Evolutionary conservation across 495 filamentous ascomycete species (phyloP).

Genomic region (Daldinia caldariorum): DNA sequence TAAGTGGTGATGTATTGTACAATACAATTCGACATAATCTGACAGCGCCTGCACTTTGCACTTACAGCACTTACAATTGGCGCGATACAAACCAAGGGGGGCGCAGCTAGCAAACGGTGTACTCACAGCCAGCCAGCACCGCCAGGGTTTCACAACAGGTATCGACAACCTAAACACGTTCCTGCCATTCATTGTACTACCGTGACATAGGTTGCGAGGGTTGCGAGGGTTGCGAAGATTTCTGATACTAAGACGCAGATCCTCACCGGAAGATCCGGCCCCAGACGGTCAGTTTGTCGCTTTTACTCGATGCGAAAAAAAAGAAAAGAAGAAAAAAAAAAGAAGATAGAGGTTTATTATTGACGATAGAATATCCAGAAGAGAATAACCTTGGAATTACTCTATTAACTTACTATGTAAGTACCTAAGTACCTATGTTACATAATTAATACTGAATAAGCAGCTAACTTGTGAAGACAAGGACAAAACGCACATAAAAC

Average conservation of each 20-base stretch:
- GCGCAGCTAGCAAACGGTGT: conserved; percentile 38
- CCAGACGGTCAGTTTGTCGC: conserved; percentile 24
- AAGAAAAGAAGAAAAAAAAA: no score
- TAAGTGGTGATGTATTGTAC: no score
- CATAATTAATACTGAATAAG: no score
- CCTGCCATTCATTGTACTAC: conserved; percentile 33
- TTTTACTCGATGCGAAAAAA: neutral
- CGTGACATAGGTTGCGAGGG: conserved; percentile 15
- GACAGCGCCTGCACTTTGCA: conserved; percentile 6
- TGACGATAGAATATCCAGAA: conserved; percentile 6
- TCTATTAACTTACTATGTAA: no score
- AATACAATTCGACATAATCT: conserved; percentile 11
- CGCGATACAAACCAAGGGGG: conserved; percentile 25
- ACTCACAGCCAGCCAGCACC: conserved; percentile 20
- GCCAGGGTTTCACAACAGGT: conserved; percentile 36
- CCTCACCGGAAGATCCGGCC: conserved; percentile 33
- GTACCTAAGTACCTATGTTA: no score
- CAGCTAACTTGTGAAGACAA: no score
- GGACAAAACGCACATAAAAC: no score
- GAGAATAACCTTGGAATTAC: neutral
- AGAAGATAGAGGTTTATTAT: neutral
- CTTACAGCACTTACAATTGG: neutral
- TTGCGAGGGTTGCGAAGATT: neutral
- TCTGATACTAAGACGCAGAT: conserved; percentile 30
- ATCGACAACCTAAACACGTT: conserved; percentile 27